phyloP scores from a whole-genome alignment of 2,329 filamentous ascomycete species.

The Fusarium drepaniforme region DNA sequence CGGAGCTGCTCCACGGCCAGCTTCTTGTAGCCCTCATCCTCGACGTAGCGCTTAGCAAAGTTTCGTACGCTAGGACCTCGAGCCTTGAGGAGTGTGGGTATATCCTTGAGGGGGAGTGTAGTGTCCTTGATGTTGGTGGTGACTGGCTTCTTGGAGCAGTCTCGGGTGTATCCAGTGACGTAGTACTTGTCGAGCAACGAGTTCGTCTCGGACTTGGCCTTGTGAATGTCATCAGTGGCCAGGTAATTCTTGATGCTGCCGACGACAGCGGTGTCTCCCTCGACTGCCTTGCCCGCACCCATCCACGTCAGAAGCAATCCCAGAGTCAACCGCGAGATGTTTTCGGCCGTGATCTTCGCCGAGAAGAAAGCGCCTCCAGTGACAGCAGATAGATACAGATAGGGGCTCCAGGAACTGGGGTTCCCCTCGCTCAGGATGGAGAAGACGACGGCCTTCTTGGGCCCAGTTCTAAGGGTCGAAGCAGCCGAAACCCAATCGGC shows the following conservation, averaged over 20 bases:
- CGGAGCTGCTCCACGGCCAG: slow-evolving; percentile 54
- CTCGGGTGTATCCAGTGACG: background rate
- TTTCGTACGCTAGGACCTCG: slow-evolving; percentile 44
- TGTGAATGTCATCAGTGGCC: slow-evolving; percentile 24
- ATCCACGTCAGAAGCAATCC: slow-evolving; percentile 41
- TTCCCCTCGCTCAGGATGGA: slow-evolving; percentile 49
- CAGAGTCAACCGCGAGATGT: slow-evolving; percentile 57
- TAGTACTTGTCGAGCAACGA: slow-evolving; percentile 3
- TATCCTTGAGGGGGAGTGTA: slow-evolving; percentile 30
- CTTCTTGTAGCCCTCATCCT: slow-evolving; percentile 52
- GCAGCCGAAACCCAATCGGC: slow-evolving; percentile 58
- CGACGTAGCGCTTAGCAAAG: slow-evolving; percentile 56
- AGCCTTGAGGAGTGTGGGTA: slow-evolving; percentile 41
- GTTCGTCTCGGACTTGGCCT: slow-evolving; percentile 10
- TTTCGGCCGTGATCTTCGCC: slow-evolving; percentile 40
- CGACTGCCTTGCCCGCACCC: slow-evolving; percentile 30
- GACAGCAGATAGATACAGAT: slow-evolving; percentile 55
- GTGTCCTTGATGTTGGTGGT: slow-evolving; percentile 16
- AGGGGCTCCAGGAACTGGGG: slow-evolving; percentile 47
- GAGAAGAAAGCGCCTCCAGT: slow-evolving; percentile 57
- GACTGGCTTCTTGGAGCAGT: background rate
- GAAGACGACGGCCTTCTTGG: slow-evolving; percentile 59
- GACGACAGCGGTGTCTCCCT: slow-evolving; percentile 15
- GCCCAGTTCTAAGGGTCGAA: slow-evolving; percentile 46
- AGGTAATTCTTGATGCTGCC: slow-evolving; percentile 23